Base-by-base conservation (phyloP, 345 rosid species). In the Rhodamnia argentea region DNA sequence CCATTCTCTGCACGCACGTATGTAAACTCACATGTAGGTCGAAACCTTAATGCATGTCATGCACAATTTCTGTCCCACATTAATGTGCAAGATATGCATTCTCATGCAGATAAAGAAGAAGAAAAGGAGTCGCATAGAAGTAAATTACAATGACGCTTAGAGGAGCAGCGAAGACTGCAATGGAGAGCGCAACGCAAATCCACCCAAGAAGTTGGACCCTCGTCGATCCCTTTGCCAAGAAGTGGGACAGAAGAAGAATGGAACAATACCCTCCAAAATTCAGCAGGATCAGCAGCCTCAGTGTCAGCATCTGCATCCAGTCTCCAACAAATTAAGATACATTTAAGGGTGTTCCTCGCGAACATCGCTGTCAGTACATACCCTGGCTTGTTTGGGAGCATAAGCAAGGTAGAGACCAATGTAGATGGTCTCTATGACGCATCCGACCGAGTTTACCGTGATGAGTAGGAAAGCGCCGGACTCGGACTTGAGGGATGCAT, bases 361-460 rank as follows among this genome's bases (percentile, higher is more conserved):
- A 82, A 51, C 20, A 58, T 52, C 4, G 40, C 37, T 13, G 52
- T 20, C 9, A 20, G 26, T 70, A 23, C 12, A 50, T 92, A 95
- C 99, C 92, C 92, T 91, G 85, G 84, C 91, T 13, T 91, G 86
- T 86, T 59, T 92, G 84, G 96, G 40, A n/a, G 98, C 98, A 86
- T 91, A 98, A 82, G 90, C 54, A 29, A 96, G 62, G 92, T 83
- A 98, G 83, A 95, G 62, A 86, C 88, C 32, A 83, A 92, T 91
- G 92, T 96, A 98, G 29, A 94, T 74, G 51, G 92, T 93, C 89
- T 98, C 97, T 7, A 96, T 83, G 70, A 92, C 86, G 89, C 95
- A 94, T 51, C 99, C 99, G 44, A 98, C 91, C 13, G 94, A 85
- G 91, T 98, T 98, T 85, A 96, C 94, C 86, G 99, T 95, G 90